These are phyloP conservation scores for Botrytis deweyae DNA, from an alignment of 2,329 filamentous ascomycete species.

Conservation along the genomic window DNA sequence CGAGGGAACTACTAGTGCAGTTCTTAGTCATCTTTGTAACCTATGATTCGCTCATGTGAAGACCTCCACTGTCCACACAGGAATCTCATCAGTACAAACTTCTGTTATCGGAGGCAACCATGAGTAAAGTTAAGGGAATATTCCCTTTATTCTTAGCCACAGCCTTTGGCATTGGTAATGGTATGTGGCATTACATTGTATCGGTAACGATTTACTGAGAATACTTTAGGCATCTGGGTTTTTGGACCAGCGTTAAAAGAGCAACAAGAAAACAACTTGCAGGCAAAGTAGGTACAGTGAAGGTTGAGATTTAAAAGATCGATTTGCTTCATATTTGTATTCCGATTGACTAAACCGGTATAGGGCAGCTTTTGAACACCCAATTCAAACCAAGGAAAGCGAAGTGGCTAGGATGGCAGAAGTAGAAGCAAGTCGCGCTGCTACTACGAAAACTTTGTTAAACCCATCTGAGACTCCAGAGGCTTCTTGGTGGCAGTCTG, in stretches of 20 bases:
- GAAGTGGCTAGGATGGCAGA: conserved; percentile 28
- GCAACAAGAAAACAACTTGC: conserved; percentile 27
- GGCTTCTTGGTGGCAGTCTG: conserved; percentile 34
- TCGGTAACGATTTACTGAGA: not conserved
- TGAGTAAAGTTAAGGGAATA: conserved; percentile 36
- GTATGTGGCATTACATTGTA: conserved; percentile 27
- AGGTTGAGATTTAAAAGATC: not conserved
- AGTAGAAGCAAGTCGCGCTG: conserved; percentile 29
- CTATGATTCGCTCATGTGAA: not conserved
- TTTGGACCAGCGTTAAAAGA: conserved; percentile 39
- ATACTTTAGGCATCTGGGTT: conserved; percentile 32
- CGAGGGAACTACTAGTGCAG: not conserved
- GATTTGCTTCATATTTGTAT: not conserved
- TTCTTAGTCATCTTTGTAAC: not conserved
- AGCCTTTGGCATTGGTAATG: conserved; percentile 37
- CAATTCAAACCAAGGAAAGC: conserved; percentile 18
- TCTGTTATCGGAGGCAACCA: conserved; percentile 17
- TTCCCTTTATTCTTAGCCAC: conserved; percentile 36
- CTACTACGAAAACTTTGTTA: conserved; percentile 27
- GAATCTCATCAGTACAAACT: conserved; percentile 2
- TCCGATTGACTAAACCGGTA: conserved; percentile 20
- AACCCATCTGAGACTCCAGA: conserved; percentile 23
- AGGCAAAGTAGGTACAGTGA: conserved; percentile 26
- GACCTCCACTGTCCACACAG: not conserved
- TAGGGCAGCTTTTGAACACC: conserved; percentile 27